A percentile compares a stretch with the other conserved stretches of the same genome.
phyloP scores from a whole-genome alignment of 805 yeast genomes.

The Hanseniaspora lachancei region DNA sequence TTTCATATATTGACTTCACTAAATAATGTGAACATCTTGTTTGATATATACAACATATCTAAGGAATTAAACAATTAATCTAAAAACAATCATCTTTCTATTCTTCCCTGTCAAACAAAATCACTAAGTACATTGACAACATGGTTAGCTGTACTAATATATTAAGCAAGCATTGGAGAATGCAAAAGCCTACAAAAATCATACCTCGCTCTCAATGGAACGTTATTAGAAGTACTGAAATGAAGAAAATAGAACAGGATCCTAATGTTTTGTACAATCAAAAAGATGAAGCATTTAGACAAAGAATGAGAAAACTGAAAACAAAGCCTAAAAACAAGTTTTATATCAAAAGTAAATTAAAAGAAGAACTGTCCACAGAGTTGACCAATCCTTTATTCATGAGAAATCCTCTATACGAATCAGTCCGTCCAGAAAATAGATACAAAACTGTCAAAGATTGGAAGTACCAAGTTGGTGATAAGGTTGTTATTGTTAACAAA shows the following conservation, averaged over 20 bases:
- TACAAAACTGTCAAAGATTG: constrained; percentile 38
- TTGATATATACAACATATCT: no score
- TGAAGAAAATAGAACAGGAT: neutral
- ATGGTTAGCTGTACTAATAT: constrained; percentile 14
- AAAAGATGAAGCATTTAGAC: neutral
- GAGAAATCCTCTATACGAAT: constrained; percentile 23
- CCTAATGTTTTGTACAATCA: neutral
- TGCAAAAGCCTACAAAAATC: neutral
- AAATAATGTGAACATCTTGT: no score
- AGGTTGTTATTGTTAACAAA: constrained; percentile 62
- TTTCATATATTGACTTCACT: no score
- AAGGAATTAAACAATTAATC: no score
- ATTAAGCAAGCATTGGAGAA: constrained; percentile 13
- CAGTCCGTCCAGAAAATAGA: constrained; percentile 24
- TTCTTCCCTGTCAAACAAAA: no score
- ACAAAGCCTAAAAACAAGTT: neutral
- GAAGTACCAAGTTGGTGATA: constrained; percentile 61
- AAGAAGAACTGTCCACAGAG: constrained; percentile 17
- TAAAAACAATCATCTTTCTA: no score
- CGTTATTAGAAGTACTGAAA: constrained; percentile 16
- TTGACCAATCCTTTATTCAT: constrained; percentile 18
- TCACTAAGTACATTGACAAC: neutral
- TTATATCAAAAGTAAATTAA: neutral
- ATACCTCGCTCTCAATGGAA: constrained; percentile 14
- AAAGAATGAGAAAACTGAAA: neutral